Evolutionary conservation across 306 rosid genomes (phyloP).

Genomic region (Dicorynia guianensis): DNA sequence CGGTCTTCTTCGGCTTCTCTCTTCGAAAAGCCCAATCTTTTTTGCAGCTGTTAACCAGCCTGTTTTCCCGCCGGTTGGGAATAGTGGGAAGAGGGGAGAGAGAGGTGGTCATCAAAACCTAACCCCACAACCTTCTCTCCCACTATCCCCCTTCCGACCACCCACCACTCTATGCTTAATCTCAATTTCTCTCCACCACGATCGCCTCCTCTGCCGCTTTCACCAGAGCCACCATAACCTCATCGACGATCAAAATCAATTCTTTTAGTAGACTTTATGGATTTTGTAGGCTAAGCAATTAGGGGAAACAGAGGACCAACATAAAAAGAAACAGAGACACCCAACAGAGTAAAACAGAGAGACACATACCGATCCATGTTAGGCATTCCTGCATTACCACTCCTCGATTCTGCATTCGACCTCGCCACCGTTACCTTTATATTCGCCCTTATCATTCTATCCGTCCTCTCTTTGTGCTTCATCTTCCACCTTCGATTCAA

Average conservation of each 20-base stretch:
- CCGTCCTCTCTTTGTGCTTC: constrained; percentile 65
- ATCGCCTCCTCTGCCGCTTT: constrained; percentile 47
- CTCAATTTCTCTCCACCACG: constrained; percentile 52
- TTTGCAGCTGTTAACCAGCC: constrained; percentile 28
- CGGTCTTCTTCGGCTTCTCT: constrained; percentile 35
- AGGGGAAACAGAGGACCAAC: not conserved
- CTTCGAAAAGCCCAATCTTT: constrained; percentile 28
- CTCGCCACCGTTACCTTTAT: constrained; percentile 56
- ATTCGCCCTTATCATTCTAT: constrained; percentile 56
- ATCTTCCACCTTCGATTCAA: constrained; percentile 79
- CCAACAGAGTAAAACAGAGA: too few relatives aligned
- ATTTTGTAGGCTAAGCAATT: constrained; percentile 2
- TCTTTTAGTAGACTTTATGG: not conserved
- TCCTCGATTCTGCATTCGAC: constrained; percentile 58
- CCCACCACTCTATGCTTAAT: constrained; percentile 61
- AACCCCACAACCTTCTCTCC: not conserved
- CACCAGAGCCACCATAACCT: constrained; percentile 29
- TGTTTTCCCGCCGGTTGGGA: constrained; percentile 62
- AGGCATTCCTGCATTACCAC: constrained; percentile 47
- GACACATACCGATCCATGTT: constrained; percentile 51
- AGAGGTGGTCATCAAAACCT: not conserved
- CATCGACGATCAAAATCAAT: not conserved
- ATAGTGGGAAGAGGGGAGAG: constrained; percentile 46
- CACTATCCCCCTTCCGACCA: constrained; percentile 35
- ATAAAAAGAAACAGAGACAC: too few relatives aligned